Conservation (phyloP, 352 stramenopile species). For the Phytophthora agathidicida region DNA sequence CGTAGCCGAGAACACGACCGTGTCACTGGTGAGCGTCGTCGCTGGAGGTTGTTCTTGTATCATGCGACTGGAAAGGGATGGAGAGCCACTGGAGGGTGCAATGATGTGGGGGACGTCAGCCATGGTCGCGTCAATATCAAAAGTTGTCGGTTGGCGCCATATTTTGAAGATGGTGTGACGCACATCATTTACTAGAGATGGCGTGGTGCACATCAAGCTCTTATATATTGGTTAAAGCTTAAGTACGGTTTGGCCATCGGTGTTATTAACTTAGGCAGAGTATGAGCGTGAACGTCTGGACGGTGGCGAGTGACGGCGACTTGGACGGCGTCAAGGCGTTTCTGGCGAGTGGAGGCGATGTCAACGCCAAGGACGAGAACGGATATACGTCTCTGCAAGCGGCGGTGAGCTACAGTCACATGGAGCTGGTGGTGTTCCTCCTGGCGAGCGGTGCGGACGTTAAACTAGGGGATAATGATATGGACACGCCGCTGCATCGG, state of each 20-base stretch:
- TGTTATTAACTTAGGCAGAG: too few relatives aligned
- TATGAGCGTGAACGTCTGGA: constrained; percentile 64
- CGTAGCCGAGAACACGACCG: constrained; percentile 65
- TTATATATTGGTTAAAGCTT: too few relatives aligned
- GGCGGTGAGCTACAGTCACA: constrained; percentile 74
- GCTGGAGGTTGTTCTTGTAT: background rate
- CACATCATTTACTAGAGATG: too few relatives aligned
- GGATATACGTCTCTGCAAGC: constrained; percentile 77
- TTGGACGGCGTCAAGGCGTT: constrained; percentile 57
- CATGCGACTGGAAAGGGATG: background rate
- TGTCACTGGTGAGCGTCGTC: constrained; percentile 51
- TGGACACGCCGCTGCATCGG: constrained; percentile 68
- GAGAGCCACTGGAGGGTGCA: constrained; percentile 1
- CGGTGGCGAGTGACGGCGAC: constrained; percentile 64
- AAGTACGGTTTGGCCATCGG: too few relatives aligned
- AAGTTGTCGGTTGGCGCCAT: constrained; percentile 6
- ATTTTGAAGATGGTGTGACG: background rate
- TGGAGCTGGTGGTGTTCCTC: constrained; percentile 58
- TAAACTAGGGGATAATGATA: constrained; percentile 65
- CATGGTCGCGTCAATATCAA: too few relatives aligned
- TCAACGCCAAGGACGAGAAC: constrained; percentile 66
- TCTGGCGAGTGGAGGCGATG: constrained; percentile 48
- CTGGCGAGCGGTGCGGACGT: constrained; percentile 49
- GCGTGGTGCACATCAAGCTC: background rate
- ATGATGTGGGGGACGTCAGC: background rate